Evolutionary conservation across 345 rosid genomes (phyloP), one percentile per base, ranked within the genome.

Genomic region (Rhodamnia rubescens): DNA sequence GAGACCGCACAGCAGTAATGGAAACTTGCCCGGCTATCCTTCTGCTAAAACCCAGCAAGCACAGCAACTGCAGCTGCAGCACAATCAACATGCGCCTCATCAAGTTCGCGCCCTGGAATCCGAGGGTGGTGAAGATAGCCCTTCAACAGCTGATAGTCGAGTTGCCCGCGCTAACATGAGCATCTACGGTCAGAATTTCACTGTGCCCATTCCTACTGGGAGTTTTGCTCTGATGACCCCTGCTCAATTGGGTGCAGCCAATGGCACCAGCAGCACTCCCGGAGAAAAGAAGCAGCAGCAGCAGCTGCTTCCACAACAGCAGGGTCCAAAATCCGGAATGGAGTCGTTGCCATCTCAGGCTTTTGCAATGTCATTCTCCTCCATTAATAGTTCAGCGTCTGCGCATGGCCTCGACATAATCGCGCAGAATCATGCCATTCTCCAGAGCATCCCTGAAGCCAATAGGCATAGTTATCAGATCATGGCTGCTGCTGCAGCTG

Each of bases 281-380:
- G 87, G 91, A 82, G 99, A 95, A 58, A 95, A 93, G 98, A 95
- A 94, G 89, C 90, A 90, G 47, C 92, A 84, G 44, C 44, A 42
- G 36, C 87, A 82, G 85, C 83, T 86, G 78, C 85, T 61, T 9
- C 87, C 86, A 42, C 90, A 91, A 59, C 97, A 93, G 85, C 88
- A 82, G 85, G 89, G 88, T 56, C 86, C 95, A 8, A 96, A 91
- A 42, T 55, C 93, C 56, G 96, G 95, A 52, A 87, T 87, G 57
- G 99, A 98, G 74, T 85, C 94, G 24, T 86, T 91, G 12, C 87
- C 88, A 4, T 90, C 98, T 75, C 98, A 91, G 89, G 92, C 98
- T 85, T 95, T 94, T 92, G 96, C 99, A 44, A 91, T 98, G 98
- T 93, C 99, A n/a, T 94, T 94, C 90, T 89, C 95, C 29, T 88